Conservation (phyloP, 805 yeast genomes). For the Candida peoriensis region DNA sequence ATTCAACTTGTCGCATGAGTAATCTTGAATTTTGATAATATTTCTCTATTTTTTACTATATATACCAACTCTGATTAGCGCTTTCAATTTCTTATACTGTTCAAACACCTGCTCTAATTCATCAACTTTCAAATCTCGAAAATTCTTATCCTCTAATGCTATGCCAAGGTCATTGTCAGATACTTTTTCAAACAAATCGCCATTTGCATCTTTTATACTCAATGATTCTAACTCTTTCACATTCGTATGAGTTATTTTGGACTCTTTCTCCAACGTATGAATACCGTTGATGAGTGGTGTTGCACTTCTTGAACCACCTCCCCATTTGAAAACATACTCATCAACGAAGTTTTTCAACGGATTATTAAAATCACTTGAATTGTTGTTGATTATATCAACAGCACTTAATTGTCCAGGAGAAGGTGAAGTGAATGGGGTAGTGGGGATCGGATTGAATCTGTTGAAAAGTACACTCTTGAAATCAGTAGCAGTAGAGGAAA, state of each 20-base stretch:
- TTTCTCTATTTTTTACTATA: too few species aligned
- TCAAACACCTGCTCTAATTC: constrained; percentile 16
- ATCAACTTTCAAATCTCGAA: constrained; percentile 13
- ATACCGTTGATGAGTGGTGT: too few species aligned
- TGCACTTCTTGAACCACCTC: constrained; percentile 2
- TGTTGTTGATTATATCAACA: too few species aligned
- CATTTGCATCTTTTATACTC: too few species aligned
- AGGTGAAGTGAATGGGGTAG: not conserved
- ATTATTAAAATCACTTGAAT: too few species aligned
- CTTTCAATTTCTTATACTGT: constrained; percentile 15
- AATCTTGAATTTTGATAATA: too few species aligned
- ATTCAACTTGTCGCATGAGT: too few species aligned
- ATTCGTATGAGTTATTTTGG: not conserved
- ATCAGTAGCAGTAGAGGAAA: constrained; percentile 10
- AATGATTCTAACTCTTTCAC: too few species aligned
- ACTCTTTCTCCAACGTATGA: not conserved
- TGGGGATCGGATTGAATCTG: not conserved
- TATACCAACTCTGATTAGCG: too few species aligned
- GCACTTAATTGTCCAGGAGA: too few species aligned
- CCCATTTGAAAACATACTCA: constrained; percentile 21
- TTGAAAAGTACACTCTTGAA: not conserved
- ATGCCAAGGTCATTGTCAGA: too few species aligned
- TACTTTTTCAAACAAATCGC: constrained; percentile 12
- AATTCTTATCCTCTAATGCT: constrained; percentile 10
- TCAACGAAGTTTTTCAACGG: constrained; percentile 19